Percentiles rank a stretch among this genome's conserved stretches.
Evolutionary conservation across 2,329 filamentous ascomycete genomes (phyloP).

Genomic region (Amylocarpus encephaloides): DNA sequence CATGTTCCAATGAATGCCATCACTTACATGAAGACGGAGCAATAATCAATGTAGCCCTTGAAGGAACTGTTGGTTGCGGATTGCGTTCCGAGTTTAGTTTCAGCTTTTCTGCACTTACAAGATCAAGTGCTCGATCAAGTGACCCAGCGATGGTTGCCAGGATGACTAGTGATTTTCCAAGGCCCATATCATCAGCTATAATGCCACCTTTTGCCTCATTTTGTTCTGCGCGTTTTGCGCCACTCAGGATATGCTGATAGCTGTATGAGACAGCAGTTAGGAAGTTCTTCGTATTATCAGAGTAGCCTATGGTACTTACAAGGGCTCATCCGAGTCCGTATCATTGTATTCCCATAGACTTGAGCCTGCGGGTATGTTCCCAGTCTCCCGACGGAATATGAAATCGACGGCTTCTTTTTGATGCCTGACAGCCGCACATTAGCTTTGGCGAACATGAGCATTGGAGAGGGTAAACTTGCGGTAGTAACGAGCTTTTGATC

Average conservation of each 20-base stretch:
- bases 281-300: background rate
- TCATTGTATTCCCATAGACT: conserved; percentile 29
- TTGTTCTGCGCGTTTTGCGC: conserved; percentile 49
- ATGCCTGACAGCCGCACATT: conserved; percentile 29
- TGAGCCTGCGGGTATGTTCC: conserved; percentile 28
- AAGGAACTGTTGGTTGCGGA: background rate
- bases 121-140: conserved; percentile 28
- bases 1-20: background rate
- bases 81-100: background rate
- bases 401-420: conserved; percentile 35
- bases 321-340: background rate
- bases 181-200: conserved; percentile 51
- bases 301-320: background rate
- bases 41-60: conserved; percentile 39
- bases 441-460: background rate
- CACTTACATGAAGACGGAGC: conserved; percentile 38
- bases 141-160: conserved; percentile 40
- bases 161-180: conserved; percentile 47
- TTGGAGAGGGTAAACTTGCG: background rate
- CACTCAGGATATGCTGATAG: conserved; percentile 78
- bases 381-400: conserved; percentile 35
- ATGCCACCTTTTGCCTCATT: conserved; percentile 57
- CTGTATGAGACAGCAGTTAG: conserved; percentile 27
- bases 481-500: background rate
- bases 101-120: background rate